Evolutionary conservation across 2,329 filamentous ascomycete species (phyloP), one percentile per base, ranked within the genome.

Genomic region (Claviceps pusilla): DNA sequence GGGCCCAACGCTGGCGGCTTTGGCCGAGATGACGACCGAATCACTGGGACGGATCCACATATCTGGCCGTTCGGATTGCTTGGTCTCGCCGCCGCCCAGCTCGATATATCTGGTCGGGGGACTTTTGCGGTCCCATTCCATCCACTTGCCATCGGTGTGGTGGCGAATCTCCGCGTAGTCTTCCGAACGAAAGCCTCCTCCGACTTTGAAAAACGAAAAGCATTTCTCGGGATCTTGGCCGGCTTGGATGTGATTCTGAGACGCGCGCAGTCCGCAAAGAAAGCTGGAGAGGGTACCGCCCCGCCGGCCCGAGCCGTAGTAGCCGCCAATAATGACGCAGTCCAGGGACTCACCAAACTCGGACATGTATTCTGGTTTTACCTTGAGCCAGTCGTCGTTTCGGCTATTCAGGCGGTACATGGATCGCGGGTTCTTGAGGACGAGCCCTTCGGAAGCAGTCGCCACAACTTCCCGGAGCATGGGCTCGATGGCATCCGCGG

Each of bases 291-390:
- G 72, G 2, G 72, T 80, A 45, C 91, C 93, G 50, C 93, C 93
- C 50, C 93, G 81, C 54, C 79, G 82, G 0, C 93, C 93, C 35
- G 86, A 87, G 14, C 93, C 93, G 65, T 87, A 98, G 69, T 95
- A 97, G 9, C 89, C 93, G 54, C 91, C 93, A 53, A 98, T 81
- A 16, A 98, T 76, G 14, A 96, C 73, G 59, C 89, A 89, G 65
- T 98, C 93, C 3, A 98, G 79, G 0, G 86, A 88, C 69, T 97
- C 91, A 57, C 93, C 93, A 66, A 93, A 95, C 58, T 95, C 91
- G 2, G 84, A 84, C 90, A 97, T 96, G 68, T 98, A 98, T 59
- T 98, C 93, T 1, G 93, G 93, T 64, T 98, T 98, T 9, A 98
- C 90, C 66, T 98, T 98, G 71, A 96, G 85, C 93, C 93, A 98